These are phyloP conservation scores for Botryotinia calthae DNA, from an alignment of 2,329 filamentous ascomycete genomes.

Conservation along the genomic window DNA sequence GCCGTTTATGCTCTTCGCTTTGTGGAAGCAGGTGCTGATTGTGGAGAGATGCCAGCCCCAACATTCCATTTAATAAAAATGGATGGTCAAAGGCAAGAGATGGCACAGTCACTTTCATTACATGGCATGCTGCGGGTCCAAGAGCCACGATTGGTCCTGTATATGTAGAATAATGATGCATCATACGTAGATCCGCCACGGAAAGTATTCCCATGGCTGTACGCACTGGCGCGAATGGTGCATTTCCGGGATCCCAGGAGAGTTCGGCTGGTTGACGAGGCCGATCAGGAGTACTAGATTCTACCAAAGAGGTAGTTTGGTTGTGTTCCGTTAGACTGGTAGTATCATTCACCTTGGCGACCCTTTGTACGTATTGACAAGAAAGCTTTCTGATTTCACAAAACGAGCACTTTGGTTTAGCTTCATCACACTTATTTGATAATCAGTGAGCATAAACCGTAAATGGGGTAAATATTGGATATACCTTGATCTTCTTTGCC, in stretches of 20 bases:
- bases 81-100: slow-evolving; percentile 35
- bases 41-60: slow-evolving; percentile 36
- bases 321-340: not conserved
- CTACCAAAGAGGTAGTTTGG: not conserved
- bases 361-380: slow-evolving; percentile 29
- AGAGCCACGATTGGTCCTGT: slow-evolving; percentile 29
- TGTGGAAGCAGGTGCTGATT: slow-evolving; percentile 28
- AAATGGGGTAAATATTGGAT: not conserved
- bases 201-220: slow-evolving; percentile 28
- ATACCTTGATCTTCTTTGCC: slow-evolving; percentile 36
- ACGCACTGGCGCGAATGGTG: slow-evolving; percentile 23
- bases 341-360: not conserved
- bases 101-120: slow-evolving; percentile 30
- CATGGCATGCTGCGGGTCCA: slow-evolving; percentile 20
- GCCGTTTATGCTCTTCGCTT: slow-evolving; percentile 20
- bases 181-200: slow-evolving; percentile 30
- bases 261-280: not conserved
- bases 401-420: slow-evolving; percentile 34
- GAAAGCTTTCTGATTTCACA: slow-evolving; percentile 32
- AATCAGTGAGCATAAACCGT: not conserved
- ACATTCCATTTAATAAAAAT: slow-evolving; percentile 33
- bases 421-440: slow-evolving; percentile 35
- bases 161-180: slow-evolving; percentile 35
- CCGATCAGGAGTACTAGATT: not conserved
- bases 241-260: slow-evolving; percentile 18